phyloP scores from a whole-genome alignment of 1,284 basidiomycete genomes.

The Phaffia rhodozyma region DNA sequence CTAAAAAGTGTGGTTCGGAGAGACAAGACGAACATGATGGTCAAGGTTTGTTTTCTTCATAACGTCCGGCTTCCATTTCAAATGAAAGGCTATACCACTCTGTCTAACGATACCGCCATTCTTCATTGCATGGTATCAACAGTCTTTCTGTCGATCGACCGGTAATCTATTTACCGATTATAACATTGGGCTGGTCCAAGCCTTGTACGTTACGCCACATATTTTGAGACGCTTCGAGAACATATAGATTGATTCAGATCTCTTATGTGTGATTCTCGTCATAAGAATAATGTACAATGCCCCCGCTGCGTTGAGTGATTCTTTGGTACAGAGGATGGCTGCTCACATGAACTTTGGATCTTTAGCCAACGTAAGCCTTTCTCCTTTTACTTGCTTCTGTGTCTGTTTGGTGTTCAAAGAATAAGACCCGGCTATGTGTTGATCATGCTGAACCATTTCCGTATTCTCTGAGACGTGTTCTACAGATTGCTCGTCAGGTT shows the following conservation, averaged over 20 bases:
- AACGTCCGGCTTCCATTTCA: background rate
- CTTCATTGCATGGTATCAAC: constrained; percentile 15
- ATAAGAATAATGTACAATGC: constrained; percentile 33
- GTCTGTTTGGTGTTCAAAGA: no score
- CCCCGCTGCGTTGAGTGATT: constrained; percentile 34
- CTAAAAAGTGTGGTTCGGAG: constrained; percentile 22
- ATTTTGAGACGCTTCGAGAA: no score
- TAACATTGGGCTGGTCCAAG: constrained; percentile 36
- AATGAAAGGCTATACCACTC: background rate
- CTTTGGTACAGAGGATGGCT: constrained; percentile 30
- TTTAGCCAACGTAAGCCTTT: constrained; percentile 31
- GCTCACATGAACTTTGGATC: constrained; percentile 36
- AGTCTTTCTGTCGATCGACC: constrained; percentile 33
- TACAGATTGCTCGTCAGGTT: constrained; percentile 35
- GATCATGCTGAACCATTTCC: background rate
- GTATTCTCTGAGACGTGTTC: background rate
- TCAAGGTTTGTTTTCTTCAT: constrained; percentile 26
- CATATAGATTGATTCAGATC: no score
- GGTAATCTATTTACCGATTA: constrained; percentile 35
- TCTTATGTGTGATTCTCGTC: no score
- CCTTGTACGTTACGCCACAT: constrained; percentile 20
- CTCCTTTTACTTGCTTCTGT: background rate
- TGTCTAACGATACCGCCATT: background rate
- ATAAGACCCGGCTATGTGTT: background rate
- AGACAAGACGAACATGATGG: constrained; percentile 39